Evolutionary conservation across 257 asterid genomes (phyloP).

Genomic region (Coffea eugenioides): DNA sequence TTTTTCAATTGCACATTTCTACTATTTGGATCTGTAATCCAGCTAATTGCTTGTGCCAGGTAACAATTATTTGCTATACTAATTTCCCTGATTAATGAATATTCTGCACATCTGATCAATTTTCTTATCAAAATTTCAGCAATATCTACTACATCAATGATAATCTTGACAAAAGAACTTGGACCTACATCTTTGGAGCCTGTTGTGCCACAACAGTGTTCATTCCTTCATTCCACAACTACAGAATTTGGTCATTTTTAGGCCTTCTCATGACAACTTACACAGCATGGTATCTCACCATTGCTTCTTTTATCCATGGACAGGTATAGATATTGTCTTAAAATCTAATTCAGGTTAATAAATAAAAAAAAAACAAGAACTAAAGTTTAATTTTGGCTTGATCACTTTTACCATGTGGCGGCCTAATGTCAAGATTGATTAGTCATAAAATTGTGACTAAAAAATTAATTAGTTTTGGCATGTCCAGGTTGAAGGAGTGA

Average conservation of each 20-base stretch:
- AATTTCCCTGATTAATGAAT: neutral
- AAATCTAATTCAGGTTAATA: neutral
- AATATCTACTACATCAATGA: constrained; percentile 82
- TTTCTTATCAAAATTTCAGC: constrained; percentile 40
- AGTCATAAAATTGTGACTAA: neutral
- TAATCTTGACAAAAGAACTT: constrained; percentile 83
- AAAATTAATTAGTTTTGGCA: constrained; percentile 9
- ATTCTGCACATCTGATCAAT: neutral
- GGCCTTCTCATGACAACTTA: constrained; percentile 80
- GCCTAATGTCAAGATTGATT: neutral
- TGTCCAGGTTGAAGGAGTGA: constrained; percentile 64
- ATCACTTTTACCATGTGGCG: constrained; percentile 13
- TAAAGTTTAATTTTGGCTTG: constrained; percentile 44
- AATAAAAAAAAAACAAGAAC: no score
- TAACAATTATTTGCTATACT: constrained; percentile 9
- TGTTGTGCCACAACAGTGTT: constrained; percentile 87
- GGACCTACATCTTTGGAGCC: constrained; percentile 92
- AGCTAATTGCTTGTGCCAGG: constrained; percentile 98
- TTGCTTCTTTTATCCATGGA: constrained; percentile 74
- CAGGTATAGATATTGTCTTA: constrained; percentile 43
- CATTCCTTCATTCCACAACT: constrained; percentile 86
- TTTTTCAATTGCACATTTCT: constrained; percentile 91
- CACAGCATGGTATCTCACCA: constrained; percentile 83
- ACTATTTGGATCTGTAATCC: constrained; percentile 92
- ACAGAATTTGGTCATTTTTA: constrained; percentile 77